Base-by-base conservation (phyloP, 108 stramenopile genomes). In the Cyclotella kingstonii region DNA sequence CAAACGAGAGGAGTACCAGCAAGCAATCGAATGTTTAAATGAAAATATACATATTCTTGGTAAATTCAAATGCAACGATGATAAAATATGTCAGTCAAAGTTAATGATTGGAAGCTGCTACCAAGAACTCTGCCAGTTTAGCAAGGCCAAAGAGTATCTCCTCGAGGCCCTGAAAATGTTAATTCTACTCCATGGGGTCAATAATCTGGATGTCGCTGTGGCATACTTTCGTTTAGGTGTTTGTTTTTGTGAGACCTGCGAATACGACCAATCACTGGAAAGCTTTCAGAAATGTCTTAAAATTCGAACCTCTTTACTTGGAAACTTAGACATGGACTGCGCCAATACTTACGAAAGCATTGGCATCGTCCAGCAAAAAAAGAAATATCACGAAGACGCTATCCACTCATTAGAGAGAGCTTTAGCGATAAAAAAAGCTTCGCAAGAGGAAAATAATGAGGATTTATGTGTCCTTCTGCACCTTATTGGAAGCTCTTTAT, bases 331-430 rank as follows among this genome's bases (percentile, higher is more conserved):
- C 41, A 54, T 77, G 45, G 60, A 63, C 31, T 66, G 52, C 39
- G 76, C 66, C 4, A 66, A 80, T 31, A 66, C 75, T 3, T 63
- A 70, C 41, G 78, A 79, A 52, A 79, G 75, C 12, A 70, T 76
- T 22, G 78, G 74, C n/a, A 79, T 76, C 19, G 72, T 79, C 12
- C 61, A 79, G 21, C 78, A 79, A 55, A 76, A 79, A 34, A 46
- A 42, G 6, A 49, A 53, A 29, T 49, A 49, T 19, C 78, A 79
- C 19, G 44, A 64, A 42, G 60, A 68, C 7, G 78, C 78, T 38
- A 48, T 79, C 5, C 33, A 69, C 25, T 60, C 59, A 0, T 79
- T 79, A 15, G 69, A 75, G 39, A 36, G 69, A 58, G 78, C 78
- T 18, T 41, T 79, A 19, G 74, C 62, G 23, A 76, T 76, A n/a